Conservation (phyloP, 352 stramenopile species). For the Aphanomyces cochlioides region DNA sequence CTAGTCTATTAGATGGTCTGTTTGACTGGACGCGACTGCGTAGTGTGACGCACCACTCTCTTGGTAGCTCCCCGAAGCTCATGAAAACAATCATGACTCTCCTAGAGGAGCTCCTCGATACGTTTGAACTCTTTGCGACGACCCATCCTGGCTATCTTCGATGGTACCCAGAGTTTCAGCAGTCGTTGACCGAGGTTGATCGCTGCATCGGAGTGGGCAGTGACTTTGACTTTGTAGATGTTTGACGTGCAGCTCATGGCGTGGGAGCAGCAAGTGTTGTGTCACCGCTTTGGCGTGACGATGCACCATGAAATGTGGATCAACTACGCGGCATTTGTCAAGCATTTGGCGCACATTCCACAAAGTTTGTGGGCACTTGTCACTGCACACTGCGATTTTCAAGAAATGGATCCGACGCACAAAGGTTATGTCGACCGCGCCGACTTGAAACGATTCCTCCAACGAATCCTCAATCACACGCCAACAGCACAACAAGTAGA, state of each 20-base stretch:
- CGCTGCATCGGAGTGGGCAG: no score
- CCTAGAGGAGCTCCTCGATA: background rate
- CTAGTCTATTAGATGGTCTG: background rate
- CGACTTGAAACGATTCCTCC: constrained; percentile 10
- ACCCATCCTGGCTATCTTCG: constrained; percentile 9
- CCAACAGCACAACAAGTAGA: background rate
- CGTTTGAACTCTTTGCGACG: constrained; percentile 1
- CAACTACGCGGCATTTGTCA: constrained; percentile 1
- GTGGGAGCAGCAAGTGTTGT: constrained; percentile 19
- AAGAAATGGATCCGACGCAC: constrained; percentile 16
- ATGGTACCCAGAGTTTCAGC: constrained; percentile 11
- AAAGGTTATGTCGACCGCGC: constrained; percentile 8
- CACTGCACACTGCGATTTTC: background rate
- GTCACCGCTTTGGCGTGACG: constrained; percentile 2
- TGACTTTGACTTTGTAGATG: background rate
- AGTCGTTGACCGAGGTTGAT: background rate
- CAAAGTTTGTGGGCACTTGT: constrained; percentile 1
- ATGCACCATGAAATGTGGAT: constrained; percentile 21
- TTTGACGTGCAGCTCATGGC: constrained; percentile 17
- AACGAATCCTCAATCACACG: background rate
- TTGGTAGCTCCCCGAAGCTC: background rate
- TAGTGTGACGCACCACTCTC: background rate
- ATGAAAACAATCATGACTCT: no score
- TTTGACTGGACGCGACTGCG: constrained; percentile 16
- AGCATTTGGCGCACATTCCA: background rate